A percentile compares a stretch with the other conserved stretches of the same genome.
Evolutionary conservation across 2,329 filamentous ascomycete genomes (phyloP).

Genomic region (Exutisphaerella laricina): DNA sequence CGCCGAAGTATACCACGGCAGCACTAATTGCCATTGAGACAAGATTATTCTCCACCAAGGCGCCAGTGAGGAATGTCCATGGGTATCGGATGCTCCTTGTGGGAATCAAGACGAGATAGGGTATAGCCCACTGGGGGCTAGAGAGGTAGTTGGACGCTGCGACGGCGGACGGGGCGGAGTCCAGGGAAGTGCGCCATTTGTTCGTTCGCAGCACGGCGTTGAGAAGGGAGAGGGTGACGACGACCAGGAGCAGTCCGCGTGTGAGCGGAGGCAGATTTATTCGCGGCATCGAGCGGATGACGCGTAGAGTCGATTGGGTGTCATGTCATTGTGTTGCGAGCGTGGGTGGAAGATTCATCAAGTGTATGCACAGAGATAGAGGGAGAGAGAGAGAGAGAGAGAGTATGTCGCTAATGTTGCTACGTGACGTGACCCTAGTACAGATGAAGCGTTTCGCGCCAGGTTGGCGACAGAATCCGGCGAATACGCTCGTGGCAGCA

Average conservation of each 20-base stretch:
- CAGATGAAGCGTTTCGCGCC: too few relatives aligned
- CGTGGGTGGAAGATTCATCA: too few relatives aligned
- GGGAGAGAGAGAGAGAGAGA: too few relatives aligned
- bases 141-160: slow-evolving; percentile 32
- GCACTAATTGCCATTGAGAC: slow-evolving; percentile 75
- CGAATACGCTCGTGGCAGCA: too few relatives aligned
- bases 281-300: slow-evolving; percentile 41
- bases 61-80: slow-evolving; percentile 83
- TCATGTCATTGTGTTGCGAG: too few relatives aligned
- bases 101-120: slow-evolving; percentile 83
- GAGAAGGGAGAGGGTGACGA: slow-evolving; percentile 73
- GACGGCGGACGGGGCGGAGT: slow-evolving; percentile 19
- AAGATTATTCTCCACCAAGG: slow-evolving; percentile 88
- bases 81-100: slow-evolving; percentile 79
- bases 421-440: too few relatives aligned
- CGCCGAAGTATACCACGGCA: slow-evolving; percentile 80
- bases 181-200: slow-evolving; percentile 49
- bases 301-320: too few relatives aligned
- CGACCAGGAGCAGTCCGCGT: slow-evolving; percentile 67
- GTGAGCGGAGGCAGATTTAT: slow-evolving; percentile 92
- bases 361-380: too few relatives aligned
- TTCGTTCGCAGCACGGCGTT: slow-evolving; percentile 72
- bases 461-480: too few relatives aligned
- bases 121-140: slow-evolving; percentile 42
- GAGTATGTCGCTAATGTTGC: too few relatives aligned